phyloP scores from a whole-genome alignment of 1,139 yeast species.

The Scheffersomyces illinoinensis region DNA sequence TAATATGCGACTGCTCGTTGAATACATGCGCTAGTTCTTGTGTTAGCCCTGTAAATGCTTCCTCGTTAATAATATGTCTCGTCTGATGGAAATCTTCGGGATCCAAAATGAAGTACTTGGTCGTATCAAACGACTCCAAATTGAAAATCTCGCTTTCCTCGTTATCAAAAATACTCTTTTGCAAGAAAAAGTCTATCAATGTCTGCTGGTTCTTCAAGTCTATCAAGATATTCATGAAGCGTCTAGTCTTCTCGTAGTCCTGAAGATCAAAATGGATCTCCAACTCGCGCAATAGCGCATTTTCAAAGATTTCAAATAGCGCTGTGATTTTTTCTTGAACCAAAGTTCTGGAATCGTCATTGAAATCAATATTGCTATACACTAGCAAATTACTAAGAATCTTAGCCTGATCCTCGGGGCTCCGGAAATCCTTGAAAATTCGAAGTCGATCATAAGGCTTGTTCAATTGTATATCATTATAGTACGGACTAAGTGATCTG shows the following conservation, averaged over 20 bases:
- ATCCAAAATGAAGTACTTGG: slow-evolving; percentile 17
- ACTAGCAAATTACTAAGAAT: slow-evolving; percentile 40
- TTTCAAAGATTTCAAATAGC: slow-evolving; percentile 71
- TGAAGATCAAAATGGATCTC: slow-evolving; percentile 58
- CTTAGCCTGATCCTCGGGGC: slow-evolving; percentile 52
- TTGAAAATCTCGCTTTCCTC: slow-evolving; percentile 34
- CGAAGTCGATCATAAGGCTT: slow-evolving; percentile 47
- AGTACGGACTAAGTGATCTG: slow-evolving; percentile 43
- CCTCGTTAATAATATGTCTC: slow-evolving; percentile 14
- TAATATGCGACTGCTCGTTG: slow-evolving; percentile 35
- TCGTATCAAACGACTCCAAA: slow-evolving; percentile 24
- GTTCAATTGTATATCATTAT: slow-evolving; percentile 48
- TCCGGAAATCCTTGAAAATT: slow-evolving; percentile 47
- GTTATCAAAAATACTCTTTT: slow-evolving; percentile 44
- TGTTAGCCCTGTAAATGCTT: slow-evolving; percentile 24
- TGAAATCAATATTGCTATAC: slow-evolving; percentile 41
- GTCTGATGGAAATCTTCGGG: neutral
- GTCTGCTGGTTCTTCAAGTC: slow-evolving; percentile 45
- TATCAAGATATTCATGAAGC: slow-evolving; percentile 38
- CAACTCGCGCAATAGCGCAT: slow-evolving; percentile 69
- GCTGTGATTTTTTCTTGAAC: slow-evolving; percentile 52
- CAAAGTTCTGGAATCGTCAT: slow-evolving; percentile 31
- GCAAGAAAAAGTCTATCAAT: slow-evolving; percentile 47
- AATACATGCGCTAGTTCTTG: slow-evolving; percentile 30
- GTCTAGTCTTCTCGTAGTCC: slow-evolving; percentile 41